Percentiles rank a stretch among this genome's conserved stretches.
Conservation (phyloP, 225 moss, liverwort and hornwort genomes). For the Climacium dendroides region DNA sequence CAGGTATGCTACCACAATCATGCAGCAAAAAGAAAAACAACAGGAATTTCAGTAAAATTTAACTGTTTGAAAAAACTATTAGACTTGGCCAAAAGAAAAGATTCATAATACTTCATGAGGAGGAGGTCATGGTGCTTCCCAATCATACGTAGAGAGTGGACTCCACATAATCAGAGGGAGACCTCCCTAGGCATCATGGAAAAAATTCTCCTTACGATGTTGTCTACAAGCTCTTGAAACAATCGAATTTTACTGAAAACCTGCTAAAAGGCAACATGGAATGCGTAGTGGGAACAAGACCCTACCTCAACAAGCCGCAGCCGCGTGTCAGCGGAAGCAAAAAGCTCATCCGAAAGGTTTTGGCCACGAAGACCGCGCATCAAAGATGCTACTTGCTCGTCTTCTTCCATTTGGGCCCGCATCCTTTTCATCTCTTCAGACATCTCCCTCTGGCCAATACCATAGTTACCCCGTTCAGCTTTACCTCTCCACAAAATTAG, state of each 20-base stretch:
- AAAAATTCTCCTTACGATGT: not conserved
- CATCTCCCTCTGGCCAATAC: conserved; percentile 69
- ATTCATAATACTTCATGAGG: not conserved
- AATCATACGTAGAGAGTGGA: not conserved
- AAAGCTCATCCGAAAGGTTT: conserved; percentile 73
- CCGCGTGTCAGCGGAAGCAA: conserved; percentile 60
- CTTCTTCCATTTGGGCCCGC: conserved; percentile 95
- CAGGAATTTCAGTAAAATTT: not conserved
- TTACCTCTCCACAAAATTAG: not conserved
- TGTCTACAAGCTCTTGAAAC: not conserved
- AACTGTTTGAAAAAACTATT: not conserved
- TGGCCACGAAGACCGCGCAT: conserved; percentile 97
- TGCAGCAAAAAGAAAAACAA: not conserved
- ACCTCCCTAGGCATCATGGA: not conserved
- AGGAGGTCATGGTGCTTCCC: not conserved
- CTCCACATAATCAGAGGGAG: not conserved
- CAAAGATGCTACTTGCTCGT: conserved; percentile 86
- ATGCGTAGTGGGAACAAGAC: not conserved
- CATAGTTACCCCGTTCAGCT: not conserved
- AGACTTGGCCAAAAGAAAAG: not conserved
- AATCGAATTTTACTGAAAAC: not conserved
- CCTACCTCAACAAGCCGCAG: conserved; percentile 83
- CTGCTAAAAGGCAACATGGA: not conserved
- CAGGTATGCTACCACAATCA: not conserved
- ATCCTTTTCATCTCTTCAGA: conserved; percentile 90